phyloP scores from a whole-genome alignment of 2,329 filamentous ascomycete genomes.

The Fusarium luffae region DNA sequence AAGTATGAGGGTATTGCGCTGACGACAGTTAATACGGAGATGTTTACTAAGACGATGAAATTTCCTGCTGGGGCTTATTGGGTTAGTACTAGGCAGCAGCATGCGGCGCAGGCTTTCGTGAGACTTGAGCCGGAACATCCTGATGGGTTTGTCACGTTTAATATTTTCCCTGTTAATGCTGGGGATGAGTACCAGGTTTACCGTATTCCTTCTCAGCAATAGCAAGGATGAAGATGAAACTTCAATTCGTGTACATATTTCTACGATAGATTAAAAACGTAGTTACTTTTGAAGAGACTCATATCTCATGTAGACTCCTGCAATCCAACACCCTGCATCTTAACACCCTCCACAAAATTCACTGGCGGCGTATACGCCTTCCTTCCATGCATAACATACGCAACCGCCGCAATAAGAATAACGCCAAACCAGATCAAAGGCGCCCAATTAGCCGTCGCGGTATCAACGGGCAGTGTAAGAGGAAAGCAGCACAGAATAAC shows the following conservation, averaged over 20 bases:
- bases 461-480: slow-evolving; percentile 11
- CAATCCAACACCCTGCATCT: slow-evolving; percentile 12
- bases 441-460: slow-evolving; percentile 23
- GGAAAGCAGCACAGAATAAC: slow-evolving; percentile 31
- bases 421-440: slow-evolving; percentile 29
- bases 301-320: slow-evolving; percentile 13
- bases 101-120: slow-evolving; percentile 46
- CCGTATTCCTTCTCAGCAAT: slow-evolving; percentile 18
- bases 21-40: slow-evolving; percentile 39
- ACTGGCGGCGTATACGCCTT: slow-evolving; percentile 20
- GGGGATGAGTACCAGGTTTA: slow-evolving; percentile 50
- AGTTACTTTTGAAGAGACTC: not conserved
- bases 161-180: slow-evolving; percentile 43
- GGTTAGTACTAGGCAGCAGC: slow-evolving; percentile 49
- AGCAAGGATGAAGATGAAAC: not conserved
- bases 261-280: too few species aligned
- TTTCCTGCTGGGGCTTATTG: slow-evolving; percentile 47
- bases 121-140: slow-evolving; percentile 49
- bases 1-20: slow-evolving; percentile 47
- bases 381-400: slow-evolving; percentile 10
- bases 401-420: slow-evolving; percentile 12
- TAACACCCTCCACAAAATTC: slow-evolving; percentile 23
- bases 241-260: not conserved
- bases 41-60: slow-evolving; percentile 25
- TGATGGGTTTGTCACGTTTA: slow-evolving; percentile 48